These are phyloP conservation scores for Protea cynaroides DNA, from an alignment of 164 flowering plant genomes.

Conservation along the genomic window DNA sequence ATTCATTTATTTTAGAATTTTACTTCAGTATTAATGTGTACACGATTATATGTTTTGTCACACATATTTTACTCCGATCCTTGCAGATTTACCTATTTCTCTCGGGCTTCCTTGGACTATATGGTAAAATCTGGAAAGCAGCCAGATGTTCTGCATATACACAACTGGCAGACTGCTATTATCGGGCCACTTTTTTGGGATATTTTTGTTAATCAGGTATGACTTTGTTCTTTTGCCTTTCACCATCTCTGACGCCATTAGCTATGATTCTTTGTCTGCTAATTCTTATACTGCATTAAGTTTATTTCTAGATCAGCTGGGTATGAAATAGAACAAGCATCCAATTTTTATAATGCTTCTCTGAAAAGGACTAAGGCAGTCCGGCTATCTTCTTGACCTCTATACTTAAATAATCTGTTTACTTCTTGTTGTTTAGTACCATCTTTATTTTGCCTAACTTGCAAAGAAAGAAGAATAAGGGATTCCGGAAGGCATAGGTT, in stretches of 20 bases:
- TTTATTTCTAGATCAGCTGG: neutral
- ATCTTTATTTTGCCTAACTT: no score
- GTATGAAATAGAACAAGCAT: neutral
- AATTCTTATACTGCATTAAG: neutral
- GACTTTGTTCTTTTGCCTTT: conserved; percentile 2
- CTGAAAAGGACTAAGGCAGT: neutral
- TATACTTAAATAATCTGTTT: neutral
- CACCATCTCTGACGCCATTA: conserved; percentile 1
- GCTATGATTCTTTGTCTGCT: conserved; percentile 1
- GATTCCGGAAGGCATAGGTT: no score
- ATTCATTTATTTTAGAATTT: neutral
- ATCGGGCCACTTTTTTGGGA: conserved; percentile 90
- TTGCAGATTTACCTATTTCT: conserved; percentile 74
- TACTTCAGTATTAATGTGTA: neutral
- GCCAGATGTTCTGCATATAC: conserved; percentile 77
- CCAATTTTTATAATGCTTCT: neutral
- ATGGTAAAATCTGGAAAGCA: conserved; percentile 64
- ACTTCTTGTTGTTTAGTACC: no score
- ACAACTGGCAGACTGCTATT: conserved; percentile 77
- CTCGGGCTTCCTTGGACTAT: conserved; percentile 82
- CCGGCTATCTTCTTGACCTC: neutral
- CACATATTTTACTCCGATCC: conserved; percentile 17
- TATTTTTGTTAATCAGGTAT: conserved; percentile 68
- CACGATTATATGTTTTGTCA: neutral
- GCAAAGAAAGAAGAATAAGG: no score